Evolutionary conservation across 129 eudicot species (phyloP).

Genomic region (Dittrichia graveolens): DNA sequence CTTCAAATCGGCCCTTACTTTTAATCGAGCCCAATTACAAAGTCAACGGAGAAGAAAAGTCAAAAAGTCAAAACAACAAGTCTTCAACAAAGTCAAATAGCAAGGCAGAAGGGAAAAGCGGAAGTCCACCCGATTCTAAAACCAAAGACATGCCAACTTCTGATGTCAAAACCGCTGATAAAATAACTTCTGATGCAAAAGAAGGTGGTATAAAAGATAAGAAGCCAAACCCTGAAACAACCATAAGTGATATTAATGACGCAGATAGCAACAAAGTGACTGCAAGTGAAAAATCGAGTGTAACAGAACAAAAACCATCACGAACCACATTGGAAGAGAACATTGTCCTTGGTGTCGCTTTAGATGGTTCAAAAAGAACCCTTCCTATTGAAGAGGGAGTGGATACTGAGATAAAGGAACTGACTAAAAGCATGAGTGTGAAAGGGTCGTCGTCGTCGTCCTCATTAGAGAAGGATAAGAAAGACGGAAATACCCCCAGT

Average conservation of each 20-base stretch:
- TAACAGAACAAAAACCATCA: constrained; percentile 37
- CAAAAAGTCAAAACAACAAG: constrained; percentile 59
- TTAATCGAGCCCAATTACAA: constrained; percentile 81
- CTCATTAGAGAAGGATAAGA: constrained; percentile 59
- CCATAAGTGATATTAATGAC: constrained; percentile 30
- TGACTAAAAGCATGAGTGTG: constrained; percentile 44
- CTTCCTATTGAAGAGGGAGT: constrained; percentile 85
- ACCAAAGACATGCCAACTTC: constrained; percentile 42
- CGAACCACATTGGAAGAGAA: constrained; percentile 71
- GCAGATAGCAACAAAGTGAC: constrained; percentile 36
- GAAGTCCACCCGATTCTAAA: constrained; percentile 44
- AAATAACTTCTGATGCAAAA: constrained; percentile 36
- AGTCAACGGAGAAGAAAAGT: constrained; percentile 72
- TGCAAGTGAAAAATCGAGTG: constrained; percentile 42
- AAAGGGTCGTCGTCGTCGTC: constrained; percentile 31
- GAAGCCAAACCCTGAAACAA: constrained; percentile 29
- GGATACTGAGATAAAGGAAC: constrained; percentile 57
- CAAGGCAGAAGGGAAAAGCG: constrained; percentile 44
- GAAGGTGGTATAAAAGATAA: constrained; percentile 32
- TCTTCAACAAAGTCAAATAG: constrained; percentile 40
- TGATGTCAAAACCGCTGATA: constrained; percentile 39
- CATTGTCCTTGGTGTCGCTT: constrained; percentile 88
- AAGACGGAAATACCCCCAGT: constrained; percentile 38
- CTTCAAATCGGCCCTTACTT: constrained; percentile 63
- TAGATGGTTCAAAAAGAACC: constrained; percentile 91